Evolutionary conservation across 1,284 basidiomycete genomes (phyloP).

Genomic region (Apiotrichum domesticum): DNA sequence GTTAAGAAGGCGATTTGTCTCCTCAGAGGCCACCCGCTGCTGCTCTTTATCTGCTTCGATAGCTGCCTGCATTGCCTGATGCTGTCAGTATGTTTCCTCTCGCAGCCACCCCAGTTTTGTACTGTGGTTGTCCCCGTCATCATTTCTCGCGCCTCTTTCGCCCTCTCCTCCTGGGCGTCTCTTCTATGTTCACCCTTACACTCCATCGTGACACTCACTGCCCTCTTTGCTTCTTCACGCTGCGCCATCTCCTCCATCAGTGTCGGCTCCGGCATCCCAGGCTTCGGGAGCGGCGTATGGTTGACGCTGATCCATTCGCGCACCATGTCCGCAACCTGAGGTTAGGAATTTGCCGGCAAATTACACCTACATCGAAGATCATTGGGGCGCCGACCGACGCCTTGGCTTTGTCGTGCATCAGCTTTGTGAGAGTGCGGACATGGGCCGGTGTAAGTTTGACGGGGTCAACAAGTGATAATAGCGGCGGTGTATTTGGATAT

Average conservation of each 20-base stretch:
- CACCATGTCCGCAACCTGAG: conserved; percentile 36
- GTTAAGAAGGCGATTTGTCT: conserved; percentile 32
- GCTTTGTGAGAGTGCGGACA: conserved; percentile 32
- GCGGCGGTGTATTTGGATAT: conserved; percentile 21
- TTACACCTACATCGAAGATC: conserved; percentile 41
- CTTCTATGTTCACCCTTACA: background rate
- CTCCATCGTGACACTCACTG: conserved; percentile 24
- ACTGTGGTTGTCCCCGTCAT: too few relatives aligned
- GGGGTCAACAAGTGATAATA: conserved; percentile 34
- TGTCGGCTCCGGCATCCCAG: conserved; percentile 32
- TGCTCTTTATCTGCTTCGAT: conserved; percentile 26
- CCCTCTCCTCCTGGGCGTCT: too few relatives aligned
- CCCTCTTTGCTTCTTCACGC: conserved; percentile 40
- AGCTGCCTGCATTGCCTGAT: conserved; percentile 29
- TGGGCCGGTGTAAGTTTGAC: conserved; percentile 32
- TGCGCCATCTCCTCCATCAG: conserved; percentile 46
- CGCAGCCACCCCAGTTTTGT: too few relatives aligned
- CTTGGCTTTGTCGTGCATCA: conserved; percentile 38
- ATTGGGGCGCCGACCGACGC: conserved; percentile 32
- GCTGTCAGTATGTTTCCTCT: background rate
- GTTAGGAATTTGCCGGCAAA: background rate
- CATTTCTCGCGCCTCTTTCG: too few relatives aligned
- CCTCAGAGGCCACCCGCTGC: conserved; percentile 23
- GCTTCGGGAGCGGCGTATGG: conserved; percentile 37
- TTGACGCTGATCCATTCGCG: conserved; percentile 41